These are phyloP conservation scores for Ciborinia camelliae DNA, from an alignment of 2,329 filamentous ascomycete genomes.

Conservation along the genomic window DNA sequence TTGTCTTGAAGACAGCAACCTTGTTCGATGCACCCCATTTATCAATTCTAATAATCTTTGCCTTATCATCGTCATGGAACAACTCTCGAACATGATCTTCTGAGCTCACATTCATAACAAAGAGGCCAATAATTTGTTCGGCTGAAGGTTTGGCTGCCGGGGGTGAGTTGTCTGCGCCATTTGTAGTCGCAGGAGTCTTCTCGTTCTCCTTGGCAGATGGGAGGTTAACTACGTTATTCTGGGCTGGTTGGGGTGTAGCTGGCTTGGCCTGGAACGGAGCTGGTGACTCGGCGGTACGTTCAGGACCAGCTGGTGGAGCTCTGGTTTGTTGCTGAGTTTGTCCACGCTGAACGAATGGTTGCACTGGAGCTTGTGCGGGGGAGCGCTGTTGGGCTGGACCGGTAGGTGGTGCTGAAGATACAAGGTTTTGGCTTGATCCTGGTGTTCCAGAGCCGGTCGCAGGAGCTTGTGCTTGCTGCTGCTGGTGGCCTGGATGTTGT, in stretches of 20 bases:
- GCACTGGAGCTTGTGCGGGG: conserved; percentile 31
- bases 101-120: conserved; percentile 80
- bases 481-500: conserved; percentile 49
- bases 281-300: conserved; percentile 36
- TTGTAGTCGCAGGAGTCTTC: conserved; percentile 45
- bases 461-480: conserved; percentile 34
- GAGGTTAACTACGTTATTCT: conserved; percentile 37
- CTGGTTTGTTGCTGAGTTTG: conserved; percentile 35
- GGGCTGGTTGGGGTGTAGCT: conserved; percentile 45
- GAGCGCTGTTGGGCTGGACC: conserved; percentile 35
- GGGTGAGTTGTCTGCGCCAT: conserved; percentile 51
- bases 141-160: conserved; percentile 58
- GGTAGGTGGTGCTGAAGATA: conserved; percentile 35
- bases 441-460: conserved; percentile 39
- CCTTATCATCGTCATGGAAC: conserved; percentile 77
- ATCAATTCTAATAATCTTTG: conserved; percentile 75
- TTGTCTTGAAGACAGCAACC: conserved; percentile 78
- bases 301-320: conserved; percentile 32
- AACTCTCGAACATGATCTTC: conserved; percentile 80
- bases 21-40: conserved; percentile 77
- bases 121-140: conserved; percentile 77
- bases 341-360: conserved; percentile 31
- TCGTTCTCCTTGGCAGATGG: conserved; percentile 52
- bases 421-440: conserved; percentile 36
- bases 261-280: conserved; percentile 42